Conservation (phyloP, 345 rosid species). For the Arabidopsis suecica region DNA sequence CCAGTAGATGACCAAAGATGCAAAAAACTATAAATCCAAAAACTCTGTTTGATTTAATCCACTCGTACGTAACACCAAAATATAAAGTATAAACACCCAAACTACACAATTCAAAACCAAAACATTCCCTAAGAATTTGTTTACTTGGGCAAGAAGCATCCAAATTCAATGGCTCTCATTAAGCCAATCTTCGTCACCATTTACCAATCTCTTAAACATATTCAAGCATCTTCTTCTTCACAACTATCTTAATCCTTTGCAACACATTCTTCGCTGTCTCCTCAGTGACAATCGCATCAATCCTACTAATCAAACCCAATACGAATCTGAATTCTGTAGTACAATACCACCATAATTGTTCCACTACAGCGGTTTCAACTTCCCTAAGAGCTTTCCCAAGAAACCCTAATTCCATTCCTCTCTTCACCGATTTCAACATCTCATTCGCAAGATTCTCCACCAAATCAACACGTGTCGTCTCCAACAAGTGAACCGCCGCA, state of each 20-base stretch:
- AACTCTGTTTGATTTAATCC: too few relatives aligned
- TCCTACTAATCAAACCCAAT: slow-evolving; percentile 13
- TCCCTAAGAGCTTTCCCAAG: not conserved
- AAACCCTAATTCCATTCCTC: not conserved
- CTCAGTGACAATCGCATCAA: not conserved
- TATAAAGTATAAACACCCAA: too few relatives aligned
- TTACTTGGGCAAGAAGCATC: too few relatives aligned
- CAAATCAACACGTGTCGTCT: slow-evolving; percentile 19
- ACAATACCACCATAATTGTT: slow-evolving; percentile 14
- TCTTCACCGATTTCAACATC: slow-evolving; percentile 17
- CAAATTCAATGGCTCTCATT: too few relatives aligned
- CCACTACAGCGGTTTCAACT: not conserved
- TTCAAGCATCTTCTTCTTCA: not conserved
- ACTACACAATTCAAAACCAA: too few relatives aligned
- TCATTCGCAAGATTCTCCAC: not conserved
- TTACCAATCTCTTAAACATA: not conserved
- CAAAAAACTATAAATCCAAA: too few relatives aligned
- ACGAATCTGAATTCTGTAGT: not conserved
- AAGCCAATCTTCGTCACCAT: not conserved
- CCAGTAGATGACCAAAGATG: too few relatives aligned
- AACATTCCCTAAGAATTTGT: too few relatives aligned
- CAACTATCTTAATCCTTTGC: not conserved
- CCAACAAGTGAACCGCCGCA: not conserved
- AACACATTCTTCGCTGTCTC: not conserved
- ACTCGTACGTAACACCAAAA: too few relatives aligned